Conservation (phyloP, 2,329 filamentous ascomycete species). For the Diaporthe vaccinii region DNA sequence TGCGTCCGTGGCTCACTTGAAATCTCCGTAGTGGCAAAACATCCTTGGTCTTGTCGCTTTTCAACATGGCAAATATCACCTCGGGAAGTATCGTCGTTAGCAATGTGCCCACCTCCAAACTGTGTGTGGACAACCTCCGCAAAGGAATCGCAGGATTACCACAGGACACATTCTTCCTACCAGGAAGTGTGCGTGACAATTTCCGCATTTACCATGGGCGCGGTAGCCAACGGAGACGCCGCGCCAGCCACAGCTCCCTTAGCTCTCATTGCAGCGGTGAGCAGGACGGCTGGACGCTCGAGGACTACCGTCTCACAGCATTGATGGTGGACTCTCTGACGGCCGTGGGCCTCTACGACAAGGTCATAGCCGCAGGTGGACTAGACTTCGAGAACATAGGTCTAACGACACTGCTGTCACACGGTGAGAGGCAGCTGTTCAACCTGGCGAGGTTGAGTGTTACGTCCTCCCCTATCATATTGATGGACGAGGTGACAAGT, state of each 20-base stretch:
- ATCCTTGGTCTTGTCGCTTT: neutral
- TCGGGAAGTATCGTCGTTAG: neutral
- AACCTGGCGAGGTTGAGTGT: neutral
- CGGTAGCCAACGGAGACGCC: too few relatives aligned
- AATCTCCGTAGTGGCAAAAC: neutral
- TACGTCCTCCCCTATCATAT: neutral
- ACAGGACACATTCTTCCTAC: neutral
- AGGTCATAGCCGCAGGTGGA: neutral
- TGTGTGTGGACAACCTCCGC: neutral
- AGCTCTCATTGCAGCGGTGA: too few relatives aligned
- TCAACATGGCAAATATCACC: neutral
- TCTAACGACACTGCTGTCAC: neutral
- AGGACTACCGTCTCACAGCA: too few relatives aligned
- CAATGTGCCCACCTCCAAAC: neutral
- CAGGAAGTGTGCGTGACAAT: neutral
- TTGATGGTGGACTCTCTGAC: too few relatives aligned
- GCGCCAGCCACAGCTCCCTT: too few relatives aligned
- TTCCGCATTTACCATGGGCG: neutral
- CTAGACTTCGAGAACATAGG: neutral
- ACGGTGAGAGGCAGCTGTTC: neutral
- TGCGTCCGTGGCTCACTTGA: neutral
- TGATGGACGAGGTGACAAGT: neutral
- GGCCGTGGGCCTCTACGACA: too few relatives aligned
- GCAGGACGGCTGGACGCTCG: too few relatives aligned
- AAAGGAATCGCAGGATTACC: neutral